Conservation (phyloP, 1,284 basidiomycete genomes). For the Moesziomyces globuligerus region DNA sequence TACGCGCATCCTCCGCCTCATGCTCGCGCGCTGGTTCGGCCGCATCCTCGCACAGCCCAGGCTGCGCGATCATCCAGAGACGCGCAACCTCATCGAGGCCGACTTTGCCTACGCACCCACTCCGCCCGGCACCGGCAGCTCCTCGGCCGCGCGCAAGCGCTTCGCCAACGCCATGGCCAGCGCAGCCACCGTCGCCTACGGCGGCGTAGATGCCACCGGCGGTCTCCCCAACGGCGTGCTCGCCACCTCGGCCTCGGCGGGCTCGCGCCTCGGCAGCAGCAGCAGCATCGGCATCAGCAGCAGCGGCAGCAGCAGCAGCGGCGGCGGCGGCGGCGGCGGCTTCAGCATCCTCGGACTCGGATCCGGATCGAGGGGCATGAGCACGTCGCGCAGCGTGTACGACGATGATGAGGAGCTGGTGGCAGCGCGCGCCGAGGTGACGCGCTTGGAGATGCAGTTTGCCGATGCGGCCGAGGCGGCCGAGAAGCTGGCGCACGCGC, state of each 20-base stretch:
- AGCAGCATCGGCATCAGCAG: too few relatives aligned
- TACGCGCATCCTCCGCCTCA: conserved; percentile 49
- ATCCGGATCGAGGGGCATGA: conserved; percentile 40
- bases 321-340: too few relatives aligned
- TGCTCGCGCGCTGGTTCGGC: conserved; percentile 55
- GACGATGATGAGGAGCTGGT: conserved; percentile 59
- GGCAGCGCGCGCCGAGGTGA: conserved; percentile 57
- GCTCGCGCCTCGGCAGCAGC: conserved; percentile 28
- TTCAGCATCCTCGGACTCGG: conserved; percentile 46
- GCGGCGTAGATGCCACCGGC: conserved; percentile 42
- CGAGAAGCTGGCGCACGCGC: conserved; percentile 43
- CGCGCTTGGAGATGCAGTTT: conserved; percentile 60
- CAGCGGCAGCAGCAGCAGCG: too few relatives aligned
- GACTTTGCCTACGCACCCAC: conserved; percentile 61
- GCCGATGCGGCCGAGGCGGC: conserved; percentile 51
- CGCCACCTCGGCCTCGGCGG: conserved; percentile 45
- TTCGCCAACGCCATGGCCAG: conserved; percentile 53
- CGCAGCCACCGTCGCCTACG: conserved; percentile 43
- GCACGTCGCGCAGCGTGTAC: conserved; percentile 50
- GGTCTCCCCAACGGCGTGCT: conserved; percentile 52
- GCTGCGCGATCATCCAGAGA: conserved; percentile 55
- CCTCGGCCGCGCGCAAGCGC: conserved; percentile 47
- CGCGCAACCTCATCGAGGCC: conserved; percentile 58
- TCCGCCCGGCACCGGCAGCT: conserved; percentile 43
- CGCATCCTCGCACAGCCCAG: conserved; percentile 46